Base-by-base conservation (phyloP, 345 rosid genomes). In the Euphorbia lathyris region DNA sequence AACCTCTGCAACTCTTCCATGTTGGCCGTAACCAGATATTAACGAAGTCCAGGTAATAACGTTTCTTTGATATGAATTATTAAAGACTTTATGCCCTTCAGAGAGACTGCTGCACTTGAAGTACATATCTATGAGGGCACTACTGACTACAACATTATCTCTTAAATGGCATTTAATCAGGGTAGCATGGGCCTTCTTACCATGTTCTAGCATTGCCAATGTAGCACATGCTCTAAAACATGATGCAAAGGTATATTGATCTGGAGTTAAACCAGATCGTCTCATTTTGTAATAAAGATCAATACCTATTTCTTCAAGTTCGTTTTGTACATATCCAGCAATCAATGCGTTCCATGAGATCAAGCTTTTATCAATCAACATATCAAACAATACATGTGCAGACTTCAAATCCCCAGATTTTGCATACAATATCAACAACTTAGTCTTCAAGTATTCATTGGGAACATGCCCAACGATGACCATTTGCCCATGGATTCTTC, bases 41-140 rank as follows among this genome's bases (percentile, higher is more conserved):
- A 88, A 78, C 8, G 88, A 80, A 50, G 92, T 91, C 94, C 95
- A 88, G 0, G 90, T 82, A 19, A 90, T 65, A 20, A 86, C 85
- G 76, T 86, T 88, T 71, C 84, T 83, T 61, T 58, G 66, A 9
- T 40, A 55, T 59, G 81, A 75, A 17, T 71, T 70, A 75, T 81
- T 76, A 32, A 90, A 90, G 32, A 72, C 85, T 67, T 43, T 77
- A 1, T 63, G 82, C 45, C 88, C 90, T 65, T 83, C 88, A 61
- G 67, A 58, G 40, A 82, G 82, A 76, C 74, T 79, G 72, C 96
- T 82, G 81, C 93, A 86, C 78, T 88, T 90, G 65, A 86, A 90
- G 74, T 88, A 88, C 94, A 88, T 88, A 79, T 87, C 89, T 56
- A 87, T 77, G 62, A 87, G 90, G 13, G 92, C 88, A 70, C 90